These are phyloP conservation scores for Bipolaris cookei DNA, from an alignment of 2,329 filamentous ascomycete species.

Conservation along the genomic window DNA sequence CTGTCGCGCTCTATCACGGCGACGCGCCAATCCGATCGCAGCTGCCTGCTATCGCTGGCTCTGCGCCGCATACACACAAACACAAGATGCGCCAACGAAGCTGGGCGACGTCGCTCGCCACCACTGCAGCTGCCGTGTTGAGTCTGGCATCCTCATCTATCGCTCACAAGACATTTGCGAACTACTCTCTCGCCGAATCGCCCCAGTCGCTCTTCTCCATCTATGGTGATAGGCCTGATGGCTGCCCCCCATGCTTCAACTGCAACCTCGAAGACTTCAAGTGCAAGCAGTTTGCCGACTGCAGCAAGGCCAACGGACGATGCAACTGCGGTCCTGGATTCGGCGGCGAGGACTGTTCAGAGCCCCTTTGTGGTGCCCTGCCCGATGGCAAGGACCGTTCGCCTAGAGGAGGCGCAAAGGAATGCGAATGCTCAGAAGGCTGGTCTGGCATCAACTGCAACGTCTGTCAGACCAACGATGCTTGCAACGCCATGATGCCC, in stretches of 20 bases:
- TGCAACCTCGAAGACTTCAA: slow-evolving; percentile 91
- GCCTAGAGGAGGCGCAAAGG: slow-evolving; percentile 69
- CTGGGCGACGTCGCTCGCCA: slow-evolving; percentile 42
- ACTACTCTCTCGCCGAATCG: slow-evolving; percentile 61
- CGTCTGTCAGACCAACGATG: slow-evolving; percentile 82
- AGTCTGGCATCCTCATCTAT: slow-evolving; percentile 28
- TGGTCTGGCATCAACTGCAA: slow-evolving; percentile 98
- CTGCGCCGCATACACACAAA: slow-evolving; percentile 32
- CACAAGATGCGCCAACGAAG: slow-evolving; percentile 44
- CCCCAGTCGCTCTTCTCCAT: slow-evolving; percentile 65
- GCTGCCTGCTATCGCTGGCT: slow-evolving; percentile 24
- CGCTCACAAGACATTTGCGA: slow-evolving; percentile 43
- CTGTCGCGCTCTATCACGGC: neutral
- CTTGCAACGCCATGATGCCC: slow-evolving; percentile 88
- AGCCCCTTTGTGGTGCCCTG: slow-evolving; percentile 89
- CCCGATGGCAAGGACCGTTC: slow-evolving; percentile 77
- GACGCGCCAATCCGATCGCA: neutral
- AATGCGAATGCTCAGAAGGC: slow-evolving; percentile 86
- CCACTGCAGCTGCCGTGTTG: slow-evolving; percentile 36
- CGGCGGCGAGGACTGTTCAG: slow-evolving; percentile 89
- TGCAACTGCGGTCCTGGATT: slow-evolving; percentile 92
- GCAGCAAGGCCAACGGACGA: slow-evolving; percentile 88
- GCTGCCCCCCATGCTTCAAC: slow-evolving; percentile 94
- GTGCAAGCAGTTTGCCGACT: slow-evolving; percentile 88
- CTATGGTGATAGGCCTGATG: slow-evolving; percentile 73